A percentile compares a stretch with the other conserved stretches of the same genome.
These are phyloP conservation scores for Gaertneriomyces sp. DNA, from an alignment of 192 early-diverging fungal genomes.

Conservation along the genomic window DNA sequence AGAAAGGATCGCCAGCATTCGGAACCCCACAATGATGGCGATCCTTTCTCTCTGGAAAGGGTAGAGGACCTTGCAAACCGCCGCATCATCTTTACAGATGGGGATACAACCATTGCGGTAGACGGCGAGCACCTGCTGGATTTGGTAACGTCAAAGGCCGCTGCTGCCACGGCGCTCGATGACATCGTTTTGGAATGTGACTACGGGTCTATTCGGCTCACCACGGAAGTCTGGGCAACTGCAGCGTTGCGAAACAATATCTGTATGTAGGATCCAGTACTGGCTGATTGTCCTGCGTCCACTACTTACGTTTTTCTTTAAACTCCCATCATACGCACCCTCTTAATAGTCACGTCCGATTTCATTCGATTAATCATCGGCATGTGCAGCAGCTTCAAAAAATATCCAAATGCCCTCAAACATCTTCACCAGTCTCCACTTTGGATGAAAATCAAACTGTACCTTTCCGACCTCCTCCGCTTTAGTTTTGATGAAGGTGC, in stretches of 20 bases:
- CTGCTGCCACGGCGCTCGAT: slow-evolving; percentile 9
- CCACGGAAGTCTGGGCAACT: slow-evolving; percentile 19
- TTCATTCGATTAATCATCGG: slow-evolving; percentile 12
- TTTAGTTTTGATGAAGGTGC: slow-evolving; percentile 13
- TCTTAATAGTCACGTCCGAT: slow-evolving; percentile 9
- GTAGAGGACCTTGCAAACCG: slow-evolving; percentile 8
- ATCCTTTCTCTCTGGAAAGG: slow-evolving; percentile 13
- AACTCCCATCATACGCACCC: neutral
- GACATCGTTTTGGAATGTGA: slow-evolving; percentile 7
- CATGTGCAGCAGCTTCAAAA: slow-evolving; percentile 17
- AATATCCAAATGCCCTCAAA: slow-evolving; percentile 7
- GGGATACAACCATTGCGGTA: neutral
- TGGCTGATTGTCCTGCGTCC: slow-evolving; percentile 4
- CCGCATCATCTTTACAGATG: slow-evolving; percentile 7
- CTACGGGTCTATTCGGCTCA: slow-evolving; percentile 5
- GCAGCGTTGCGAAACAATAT: slow-evolving; percentile 9
- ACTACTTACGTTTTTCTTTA: neutral
- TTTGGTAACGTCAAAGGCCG: slow-evolving; percentile 8
- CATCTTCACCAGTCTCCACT: slow-evolving; percentile 3
- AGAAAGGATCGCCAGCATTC: neutral
- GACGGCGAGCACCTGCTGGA: slow-evolving; percentile 15
- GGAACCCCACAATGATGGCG: slow-evolving; percentile 7
- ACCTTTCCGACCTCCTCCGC: slow-evolving; percentile 16
- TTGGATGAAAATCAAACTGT: slow-evolving; percentile 6
- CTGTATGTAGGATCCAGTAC: neutral